phyloP scores from a whole-genome alignment of 805 yeast genomes.

The Wickerhamiella dianesei region DNA sequence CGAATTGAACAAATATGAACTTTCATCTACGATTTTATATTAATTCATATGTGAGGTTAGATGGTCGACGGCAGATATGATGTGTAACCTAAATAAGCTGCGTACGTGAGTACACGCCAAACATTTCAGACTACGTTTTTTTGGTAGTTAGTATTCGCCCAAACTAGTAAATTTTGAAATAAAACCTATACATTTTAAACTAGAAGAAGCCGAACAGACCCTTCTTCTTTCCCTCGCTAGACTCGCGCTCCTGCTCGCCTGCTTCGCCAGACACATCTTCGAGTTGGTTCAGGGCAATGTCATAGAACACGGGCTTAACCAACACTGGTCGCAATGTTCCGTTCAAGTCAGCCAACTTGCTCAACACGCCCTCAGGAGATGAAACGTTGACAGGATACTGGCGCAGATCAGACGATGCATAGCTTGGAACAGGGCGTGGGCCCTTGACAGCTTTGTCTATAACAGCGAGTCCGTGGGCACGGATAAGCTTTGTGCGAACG shows the following conservation, averaged over 20 bases:
- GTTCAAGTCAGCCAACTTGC: constrained; percentile 23
- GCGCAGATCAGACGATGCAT: background rate
- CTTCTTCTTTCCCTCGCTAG: constrained; percentile 3
- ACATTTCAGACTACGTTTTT: background rate
- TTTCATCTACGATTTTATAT: no score
- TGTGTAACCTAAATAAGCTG: background rate
- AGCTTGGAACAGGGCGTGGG: background rate
- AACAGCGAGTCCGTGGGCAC: constrained; percentile 27
- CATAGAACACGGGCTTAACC: constrained; percentile 83
- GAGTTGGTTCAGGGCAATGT: constrained; percentile 75
- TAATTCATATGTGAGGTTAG: no score
- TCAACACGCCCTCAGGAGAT: constrained; percentile 2
- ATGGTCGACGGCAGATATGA: no score
- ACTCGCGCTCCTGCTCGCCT: background rate
- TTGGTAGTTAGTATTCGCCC: background rate
- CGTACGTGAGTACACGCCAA: background rate
- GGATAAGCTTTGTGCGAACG: constrained; percentile 8
- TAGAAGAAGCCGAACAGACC: constrained; percentile 11
- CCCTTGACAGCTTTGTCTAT: constrained; percentile 20
- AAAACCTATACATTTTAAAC: background rate
- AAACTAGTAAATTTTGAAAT: background rate
- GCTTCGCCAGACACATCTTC: constrained; percentile 23
- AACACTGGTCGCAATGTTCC: constrained; percentile 44
- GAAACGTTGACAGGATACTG: background rate
- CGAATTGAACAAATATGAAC: no score